Base-by-base conservation (phyloP, 2,329 filamentous ascomycete genomes). In the Chaetomium sp. region DNA sequence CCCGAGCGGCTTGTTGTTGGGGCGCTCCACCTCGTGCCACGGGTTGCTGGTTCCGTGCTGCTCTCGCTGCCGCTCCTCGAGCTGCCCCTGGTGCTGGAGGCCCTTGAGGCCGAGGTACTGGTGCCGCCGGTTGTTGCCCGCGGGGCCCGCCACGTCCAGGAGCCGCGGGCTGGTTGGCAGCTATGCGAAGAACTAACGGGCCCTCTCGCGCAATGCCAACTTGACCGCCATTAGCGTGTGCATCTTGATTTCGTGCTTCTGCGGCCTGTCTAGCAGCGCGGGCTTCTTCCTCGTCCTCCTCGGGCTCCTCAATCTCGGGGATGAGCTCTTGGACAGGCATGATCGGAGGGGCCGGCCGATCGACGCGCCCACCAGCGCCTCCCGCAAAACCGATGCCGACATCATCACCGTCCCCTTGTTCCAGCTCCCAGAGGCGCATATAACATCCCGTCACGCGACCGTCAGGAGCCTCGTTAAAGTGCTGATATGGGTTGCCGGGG, bases 371-470 rank as follows among this genome's bases (percentile, higher is more conserved):
- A 12, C 55, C 59, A 2, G 21, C 23, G 5, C 65, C 59, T 6
- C 81, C 83, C 6, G 74, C 75, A 60, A 79, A 83, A 3, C 73
- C 80, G 9, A 79, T 72, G 3, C 79, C 82, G 55, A 83, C 80
- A 57, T 84, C 81, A 58, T 80, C 79, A 3, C 85, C 86, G 70
- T 97, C 93, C 0, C 93, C 93, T 54, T 85, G 87, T 75, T 96
- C 92, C 27, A 96, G 79, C 73, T 97, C 95, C 93, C 93, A 98
- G 2, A 99, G 81, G 4, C 92, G 87, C 82, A 91, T 90, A 72
- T 90, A 96, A 74, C 95, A 99, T 12, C 81, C 80, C 1, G 87
- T 90, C 35, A 79, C 71, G 51, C 77, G 77, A 1, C 81, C 82
- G 50, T 73, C 74, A 19, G 84, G 81, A 59, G 80, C 78, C 31